phyloP scores from a whole-genome alignment of 2,329 filamentous ascomycete genomes.

The Colletotrichum simmondsii region DNA sequence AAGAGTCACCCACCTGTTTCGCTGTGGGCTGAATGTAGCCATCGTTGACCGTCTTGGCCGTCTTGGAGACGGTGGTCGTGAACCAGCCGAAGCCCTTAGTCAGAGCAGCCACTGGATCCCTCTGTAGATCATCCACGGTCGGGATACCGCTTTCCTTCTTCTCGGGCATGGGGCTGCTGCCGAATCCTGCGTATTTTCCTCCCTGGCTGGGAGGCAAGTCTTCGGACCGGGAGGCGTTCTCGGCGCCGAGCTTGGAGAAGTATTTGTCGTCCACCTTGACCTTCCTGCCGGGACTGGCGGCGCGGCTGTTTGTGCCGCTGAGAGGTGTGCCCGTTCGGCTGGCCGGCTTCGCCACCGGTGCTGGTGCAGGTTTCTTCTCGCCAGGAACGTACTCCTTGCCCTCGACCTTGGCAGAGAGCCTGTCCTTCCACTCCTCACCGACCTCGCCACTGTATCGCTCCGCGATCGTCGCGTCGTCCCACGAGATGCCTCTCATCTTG shows the following conservation, averaged over 20 bases:
- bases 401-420: slow-evolving; percentile 88
- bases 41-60: slow-evolving; percentile 91
- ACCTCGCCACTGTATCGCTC: slow-evolving; percentile 91
- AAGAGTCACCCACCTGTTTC: slow-evolving; percentile 72
- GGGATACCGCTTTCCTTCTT: slow-evolving; percentile 63
- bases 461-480: slow-evolving; percentile 89
- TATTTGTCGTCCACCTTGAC: slow-evolving; percentile 84
- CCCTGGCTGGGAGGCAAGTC: slow-evolving; percentile 87
- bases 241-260: slow-evolving; percentile 85
- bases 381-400: slow-evolving; percentile 85
- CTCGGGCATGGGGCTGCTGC: slow-evolving; percentile 74
- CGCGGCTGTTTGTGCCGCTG: slow-evolving; percentile 51
- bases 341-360: slow-evolving; percentile 43
- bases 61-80: slow-evolving; percentile 85
- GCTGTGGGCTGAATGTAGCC: slow-evolving; percentile 93
- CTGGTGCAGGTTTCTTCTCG: slow-evolving; percentile 63
- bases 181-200: slow-evolving; percentile 92
- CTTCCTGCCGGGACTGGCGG: slow-evolving; percentile 58
- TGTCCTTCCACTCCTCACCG: slow-evolving; percentile 95
- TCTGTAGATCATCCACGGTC: slow-evolving; percentile 87
- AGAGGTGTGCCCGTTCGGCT: slow-evolving; percentile 54
- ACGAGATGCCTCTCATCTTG: slow-evolving; percentile 74
- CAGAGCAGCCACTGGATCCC: slow-evolving; percentile 87
- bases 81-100: slow-evolving; percentile 97
- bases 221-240: slow-evolving; percentile 82